Evolutionary conservation across 352 stramenopile species (phyloP).

Genomic region (Globisporangium iwayamae): DNA sequence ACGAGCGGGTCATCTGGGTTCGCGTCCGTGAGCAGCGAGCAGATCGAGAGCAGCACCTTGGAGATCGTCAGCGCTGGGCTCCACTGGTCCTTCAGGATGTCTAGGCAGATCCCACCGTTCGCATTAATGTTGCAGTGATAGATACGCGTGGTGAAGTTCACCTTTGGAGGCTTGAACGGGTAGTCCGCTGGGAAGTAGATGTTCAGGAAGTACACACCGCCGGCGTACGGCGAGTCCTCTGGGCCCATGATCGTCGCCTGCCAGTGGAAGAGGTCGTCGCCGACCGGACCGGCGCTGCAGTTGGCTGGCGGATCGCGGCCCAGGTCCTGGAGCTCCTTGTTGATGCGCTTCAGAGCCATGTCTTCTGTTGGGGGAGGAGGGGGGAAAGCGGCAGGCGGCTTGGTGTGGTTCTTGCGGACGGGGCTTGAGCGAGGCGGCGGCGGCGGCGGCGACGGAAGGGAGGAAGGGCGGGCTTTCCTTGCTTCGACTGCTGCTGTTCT

Average conservation of each 20-base stretch:
- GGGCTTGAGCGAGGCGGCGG: background rate
- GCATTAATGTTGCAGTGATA: constrained; percentile 99
- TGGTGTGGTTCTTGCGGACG: background rate
- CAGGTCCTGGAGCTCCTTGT: constrained; percentile 95
- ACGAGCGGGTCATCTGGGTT: constrained; percentile 99
- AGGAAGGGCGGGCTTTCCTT: constrained; percentile 13
- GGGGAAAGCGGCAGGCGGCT: background rate
- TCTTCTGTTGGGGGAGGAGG: background rate
- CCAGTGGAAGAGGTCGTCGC: constrained; percentile 98
- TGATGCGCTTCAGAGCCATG: constrained; percentile 94
- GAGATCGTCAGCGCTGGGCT: constrained; percentile 98
- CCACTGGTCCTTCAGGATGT: constrained; percentile 99
- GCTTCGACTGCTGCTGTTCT: constrained; percentile 26
- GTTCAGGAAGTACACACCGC: constrained; percentile 98
- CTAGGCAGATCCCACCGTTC: constrained; percentile 99
- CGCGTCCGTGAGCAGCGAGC: constrained; percentile 98
- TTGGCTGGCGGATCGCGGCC: constrained; percentile 96
- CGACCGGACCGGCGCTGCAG: constrained; percentile 97
- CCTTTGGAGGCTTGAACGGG: constrained; percentile 98
- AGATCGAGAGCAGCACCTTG: constrained; percentile 99
- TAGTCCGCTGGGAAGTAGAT: constrained; percentile 99
- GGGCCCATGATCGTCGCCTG: constrained; percentile 97
- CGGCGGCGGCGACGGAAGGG: background rate
- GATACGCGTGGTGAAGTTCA: constrained; percentile 99
- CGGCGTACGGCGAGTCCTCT: constrained; percentile 97